Evolutionary conservation across 192 early-diverging fungal genomes (phyloP).

Genomic region (Oehlia diaphana): DNA sequence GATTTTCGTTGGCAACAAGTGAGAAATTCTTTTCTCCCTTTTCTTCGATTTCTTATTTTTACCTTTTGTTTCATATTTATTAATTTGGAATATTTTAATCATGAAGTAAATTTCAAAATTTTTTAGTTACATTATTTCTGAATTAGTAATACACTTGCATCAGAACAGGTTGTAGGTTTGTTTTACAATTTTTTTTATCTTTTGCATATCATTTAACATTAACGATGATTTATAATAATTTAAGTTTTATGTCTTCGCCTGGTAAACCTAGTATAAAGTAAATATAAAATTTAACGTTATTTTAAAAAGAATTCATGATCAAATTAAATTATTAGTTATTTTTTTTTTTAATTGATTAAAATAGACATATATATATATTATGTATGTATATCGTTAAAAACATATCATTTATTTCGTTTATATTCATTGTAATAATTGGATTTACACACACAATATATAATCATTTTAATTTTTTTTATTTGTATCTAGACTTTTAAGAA

Average conservation of each 20-base stretch:
- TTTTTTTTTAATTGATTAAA: not conserved
- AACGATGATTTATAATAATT: not conserved
- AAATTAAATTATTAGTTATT: too few relatives aligned
- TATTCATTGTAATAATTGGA: not conserved
- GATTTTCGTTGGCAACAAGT: not conserved
- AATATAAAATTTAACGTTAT: not conserved
- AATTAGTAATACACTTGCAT: too few relatives aligned
- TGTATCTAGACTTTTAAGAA: too few relatives aligned
- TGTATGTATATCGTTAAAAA: not conserved
- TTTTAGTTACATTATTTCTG: not conserved
- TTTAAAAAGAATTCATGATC: not conserved
- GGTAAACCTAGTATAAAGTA: not conserved
- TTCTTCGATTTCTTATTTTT: too few relatives aligned
- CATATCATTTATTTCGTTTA: not conserved
- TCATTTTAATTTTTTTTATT: too few relatives aligned
- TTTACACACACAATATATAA: not conserved
- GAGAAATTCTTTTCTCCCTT: not conserved
- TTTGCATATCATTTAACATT: not conserved
- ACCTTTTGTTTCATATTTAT: not conserved
- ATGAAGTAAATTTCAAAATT: not conserved
- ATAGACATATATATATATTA: not conserved
- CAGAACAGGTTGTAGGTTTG: not conserved
- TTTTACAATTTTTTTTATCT: not conserved
- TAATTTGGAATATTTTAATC: not conserved
- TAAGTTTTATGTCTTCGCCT: not conserved